Evolutionary conservation across 2,329 filamentous ascomycete genomes (phyloP).

Genomic region (Diaporthe caulivora): DNA sequence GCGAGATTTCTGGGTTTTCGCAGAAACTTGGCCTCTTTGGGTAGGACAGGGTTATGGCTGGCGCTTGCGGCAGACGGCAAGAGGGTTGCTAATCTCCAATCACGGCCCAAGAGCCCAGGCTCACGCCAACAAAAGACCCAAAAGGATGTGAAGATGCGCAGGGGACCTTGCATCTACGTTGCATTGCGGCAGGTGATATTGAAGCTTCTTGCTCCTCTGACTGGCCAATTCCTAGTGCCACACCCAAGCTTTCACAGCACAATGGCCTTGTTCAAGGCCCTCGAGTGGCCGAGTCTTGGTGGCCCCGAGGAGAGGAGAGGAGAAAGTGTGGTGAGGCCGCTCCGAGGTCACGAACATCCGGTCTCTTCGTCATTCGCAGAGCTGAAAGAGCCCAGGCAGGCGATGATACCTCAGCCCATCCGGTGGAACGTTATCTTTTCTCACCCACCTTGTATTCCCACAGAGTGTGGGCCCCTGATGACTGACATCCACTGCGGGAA

Average conservation of each 20-base stretch:
- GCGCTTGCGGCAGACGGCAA: conserved; percentile 37
- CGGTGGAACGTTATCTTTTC: background rate
- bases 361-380: background rate
- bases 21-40: conserved; percentile 25
- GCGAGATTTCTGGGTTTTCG: conserved; percentile 4
- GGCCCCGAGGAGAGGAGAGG: background rate
- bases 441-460: conserved; percentile 19
- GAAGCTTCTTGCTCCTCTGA: conserved; percentile 27
- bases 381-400: background rate
- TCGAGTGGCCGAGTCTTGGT: conserved; percentile 3
- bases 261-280: conserved; percentile 8
- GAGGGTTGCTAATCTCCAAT: conserved; percentile 31
- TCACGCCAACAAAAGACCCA: background rate
- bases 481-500: conserved; percentile 26
- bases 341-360: conserved; percentile 31
- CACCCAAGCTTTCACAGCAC: background rate
- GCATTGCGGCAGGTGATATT: conserved; percentile 38
- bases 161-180: conserved; percentile 42
- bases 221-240: conserved; percentile 38
- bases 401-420: conserved; percentile 10
- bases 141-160: conserved; percentile 40
- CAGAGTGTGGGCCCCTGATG: background rate
- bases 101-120: background rate
- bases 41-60: conserved; percentile 30
- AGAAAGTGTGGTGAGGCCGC: conserved; percentile 9